Evolutionary conservation across 2,329 filamentous ascomycete species (phyloP).

Genomic region (Peltaster fructicola): DNA sequence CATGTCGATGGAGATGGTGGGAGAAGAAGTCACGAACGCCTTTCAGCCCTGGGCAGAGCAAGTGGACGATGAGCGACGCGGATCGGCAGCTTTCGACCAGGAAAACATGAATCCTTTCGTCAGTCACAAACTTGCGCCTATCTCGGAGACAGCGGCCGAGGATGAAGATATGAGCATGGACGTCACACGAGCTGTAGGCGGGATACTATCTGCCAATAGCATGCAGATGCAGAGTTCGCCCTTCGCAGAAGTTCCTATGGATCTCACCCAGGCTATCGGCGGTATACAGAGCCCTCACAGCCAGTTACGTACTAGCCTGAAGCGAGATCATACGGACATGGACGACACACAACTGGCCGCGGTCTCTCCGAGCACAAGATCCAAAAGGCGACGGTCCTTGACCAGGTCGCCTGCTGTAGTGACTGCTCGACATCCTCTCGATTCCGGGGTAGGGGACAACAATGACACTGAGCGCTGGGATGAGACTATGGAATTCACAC

Average conservation of each 20-base stretch:
- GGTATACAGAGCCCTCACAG: slow-evolving; percentile 17
- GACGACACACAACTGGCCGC: too few species aligned
- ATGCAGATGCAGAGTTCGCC: slow-evolving; percentile 19
- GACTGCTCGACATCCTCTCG: too few species aligned
- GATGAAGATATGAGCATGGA: slow-evolving; percentile 77
- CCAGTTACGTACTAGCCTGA: too few species aligned
- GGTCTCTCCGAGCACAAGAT: too few species aligned
- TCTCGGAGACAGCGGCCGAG: slow-evolving; percentile 19
- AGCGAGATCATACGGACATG: too few species aligned
- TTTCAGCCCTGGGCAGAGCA: slow-evolving; percentile 58
- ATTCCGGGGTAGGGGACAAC: too few species aligned
- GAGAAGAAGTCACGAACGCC: slow-evolving; percentile 56
- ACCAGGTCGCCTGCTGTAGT: too few species aligned
- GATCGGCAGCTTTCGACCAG: slow-evolving; percentile 23
- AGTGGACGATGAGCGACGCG: slow-evolving; percentile 14
- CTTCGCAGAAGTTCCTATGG: slow-evolving; percentile 25
- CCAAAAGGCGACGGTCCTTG: too few species aligned
- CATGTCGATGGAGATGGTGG: slow-evolving; percentile 35
- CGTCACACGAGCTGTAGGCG: slow-evolving; percentile 65
- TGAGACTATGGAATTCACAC: slow-evolving; percentile 40
- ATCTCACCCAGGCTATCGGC: slow-evolving; percentile 22
- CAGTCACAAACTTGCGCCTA: slow-evolving; percentile 5
- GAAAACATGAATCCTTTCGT: slow-evolving; percentile 32
- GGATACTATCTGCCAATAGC: slow-evolving; percentile 43
- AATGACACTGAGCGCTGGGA: too few species aligned